phyloP scores from a whole-genome alignment of 768 basidiomycete genomes.

The Leucocoprinus leucothites region DNA sequence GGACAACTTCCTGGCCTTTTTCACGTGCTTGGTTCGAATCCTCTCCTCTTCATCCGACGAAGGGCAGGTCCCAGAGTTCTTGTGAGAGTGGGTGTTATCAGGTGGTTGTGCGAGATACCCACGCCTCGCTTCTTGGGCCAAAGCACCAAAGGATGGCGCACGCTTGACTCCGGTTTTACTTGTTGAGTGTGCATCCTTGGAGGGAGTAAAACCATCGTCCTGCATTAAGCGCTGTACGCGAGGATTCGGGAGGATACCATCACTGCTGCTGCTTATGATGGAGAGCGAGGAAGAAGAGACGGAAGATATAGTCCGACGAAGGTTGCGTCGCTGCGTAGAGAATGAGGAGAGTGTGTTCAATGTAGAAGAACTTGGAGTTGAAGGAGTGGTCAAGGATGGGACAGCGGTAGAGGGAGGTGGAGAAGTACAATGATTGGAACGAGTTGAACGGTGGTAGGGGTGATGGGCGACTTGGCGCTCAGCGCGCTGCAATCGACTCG shows the following conservation, averaged over 20 bases:
- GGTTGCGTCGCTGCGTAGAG: constrained; percentile 34
- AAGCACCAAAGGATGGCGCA: constrained; percentile 55
- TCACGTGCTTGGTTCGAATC: constrained; percentile 51
- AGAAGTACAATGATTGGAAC: constrained; percentile 34
- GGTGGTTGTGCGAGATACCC: constrained; percentile 14
- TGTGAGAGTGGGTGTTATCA: constrained; percentile 27
- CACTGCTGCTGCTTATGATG: constrained; percentile 33
- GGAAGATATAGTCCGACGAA: constrained; percentile 46
- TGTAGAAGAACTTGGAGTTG: constrained; percentile 65
- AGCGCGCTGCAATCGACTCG: constrained; percentile 62
- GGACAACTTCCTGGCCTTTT: constrained; percentile 50
- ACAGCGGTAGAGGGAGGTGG: constrained; percentile 37
- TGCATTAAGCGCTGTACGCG: constrained; percentile 50
- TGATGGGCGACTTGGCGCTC: constrained; percentile 56
- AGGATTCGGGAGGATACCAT: constrained; percentile 38
- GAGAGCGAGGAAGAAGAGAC: constrained; percentile 42
- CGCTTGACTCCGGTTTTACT: constrained; percentile 42
- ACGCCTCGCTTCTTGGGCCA: constrained; percentile 26
- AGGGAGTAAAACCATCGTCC: constrained; percentile 42
- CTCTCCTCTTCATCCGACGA: constrained; percentile 82
- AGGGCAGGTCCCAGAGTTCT: constrained; percentile 36
- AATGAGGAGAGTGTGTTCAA: constrained; percentile 45
- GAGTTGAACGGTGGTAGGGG: constrained; percentile 50
- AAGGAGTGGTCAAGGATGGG: constrained; percentile 46
- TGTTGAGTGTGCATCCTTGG: constrained; percentile 26